These are phyloP conservation scores for Globisporangium nagaii DNA, from an alignment of 352 stramenopile genomes.

Conservation along the genomic window DNA sequence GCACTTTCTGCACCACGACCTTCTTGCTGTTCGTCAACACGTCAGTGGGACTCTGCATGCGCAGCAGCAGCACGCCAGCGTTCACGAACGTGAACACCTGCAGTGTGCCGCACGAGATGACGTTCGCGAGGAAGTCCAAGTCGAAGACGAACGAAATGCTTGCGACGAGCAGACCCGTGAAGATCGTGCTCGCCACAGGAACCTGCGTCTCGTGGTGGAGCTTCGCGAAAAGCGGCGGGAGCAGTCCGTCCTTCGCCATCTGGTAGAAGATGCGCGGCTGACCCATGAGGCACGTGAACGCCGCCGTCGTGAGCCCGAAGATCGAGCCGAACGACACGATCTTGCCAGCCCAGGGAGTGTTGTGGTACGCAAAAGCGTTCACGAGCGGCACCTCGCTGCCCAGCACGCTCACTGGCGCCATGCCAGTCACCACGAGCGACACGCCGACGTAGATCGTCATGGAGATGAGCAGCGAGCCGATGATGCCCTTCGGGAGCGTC, in stretches of 20 bases:
- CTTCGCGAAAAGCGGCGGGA: slow-evolving; percentile 59
- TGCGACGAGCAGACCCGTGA: slow-evolving; percentile 80
- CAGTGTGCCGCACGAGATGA: slow-evolving; percentile 89
- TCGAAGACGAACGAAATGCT: slow-evolving; percentile 86
- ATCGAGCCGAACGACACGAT: slow-evolving; percentile 91
- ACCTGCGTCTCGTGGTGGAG: slow-evolving; percentile 61
- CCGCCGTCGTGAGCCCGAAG: slow-evolving; percentile 87
- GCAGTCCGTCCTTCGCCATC: slow-evolving; percentile 83
- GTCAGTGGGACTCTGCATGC: slow-evolving; percentile 41
- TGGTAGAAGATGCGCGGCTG: slow-evolving; percentile 91
- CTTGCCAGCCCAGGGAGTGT: slow-evolving; percentile 61
- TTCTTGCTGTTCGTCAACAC: slow-evolving; percentile 4
- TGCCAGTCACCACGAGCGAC: slow-evolving; percentile 86
- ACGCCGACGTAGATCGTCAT: slow-evolving; percentile 89
- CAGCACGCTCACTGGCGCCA: slow-evolving; percentile 70
- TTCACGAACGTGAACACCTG: slow-evolving; percentile 94
- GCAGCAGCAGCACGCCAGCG: slow-evolving; percentile 82
- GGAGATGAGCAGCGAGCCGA: slow-evolving; percentile 88
- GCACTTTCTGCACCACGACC: slow-evolving; percentile 41
- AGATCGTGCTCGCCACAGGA: slow-evolving; percentile 78
- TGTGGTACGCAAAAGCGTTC: slow-evolving; percentile 78
- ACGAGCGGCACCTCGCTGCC: slow-evolving; percentile 75
- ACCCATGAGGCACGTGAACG: slow-evolving; percentile 91
- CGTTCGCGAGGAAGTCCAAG: slow-evolving; percentile 87
- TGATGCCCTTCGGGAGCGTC: slow-evolving; percentile 90